Conservation (phyloP, 2,329 filamentous ascomycete genomes). For the Fulvia fulva region DNA sequence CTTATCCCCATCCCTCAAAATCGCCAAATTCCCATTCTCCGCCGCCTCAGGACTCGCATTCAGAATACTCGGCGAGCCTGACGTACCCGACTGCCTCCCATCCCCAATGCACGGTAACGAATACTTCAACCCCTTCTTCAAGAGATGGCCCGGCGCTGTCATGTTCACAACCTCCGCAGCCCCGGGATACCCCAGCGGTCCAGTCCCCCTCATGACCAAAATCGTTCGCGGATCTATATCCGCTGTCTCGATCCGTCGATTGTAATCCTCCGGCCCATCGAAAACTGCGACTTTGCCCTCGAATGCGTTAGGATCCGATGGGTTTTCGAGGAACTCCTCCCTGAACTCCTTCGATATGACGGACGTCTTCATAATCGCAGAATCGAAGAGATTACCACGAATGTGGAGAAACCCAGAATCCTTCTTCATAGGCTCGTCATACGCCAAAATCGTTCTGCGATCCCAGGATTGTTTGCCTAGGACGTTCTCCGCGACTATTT, state of each 20-base stretch:
- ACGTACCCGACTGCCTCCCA: slow-evolving; percentile 54
- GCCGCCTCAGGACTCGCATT: slow-evolving; percentile 55
- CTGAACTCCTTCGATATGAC: slow-evolving; percentile 28
- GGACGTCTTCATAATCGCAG: slow-evolving; percentile 31
- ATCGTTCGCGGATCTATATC: slow-evolving; percentile 30
- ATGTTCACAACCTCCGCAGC: slow-evolving; percentile 34
- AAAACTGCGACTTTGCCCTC: slow-evolving; percentile 29
- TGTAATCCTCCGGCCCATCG: slow-evolving; percentile 31
- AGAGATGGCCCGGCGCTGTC: slow-evolving; percentile 28
- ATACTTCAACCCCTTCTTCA: slow-evolving; percentile 37
- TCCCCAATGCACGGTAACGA: slow-evolving; percentile 51
- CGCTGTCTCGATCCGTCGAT: slow-evolving; percentile 27
- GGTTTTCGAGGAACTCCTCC: slow-evolving; percentile 27
- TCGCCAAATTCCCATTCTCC: slow-evolving; percentile 51
- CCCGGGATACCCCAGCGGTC: slow-evolving; percentile 30
- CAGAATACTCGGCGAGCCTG: slow-evolving; percentile 53
- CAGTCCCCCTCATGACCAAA: slow-evolving; percentile 30
- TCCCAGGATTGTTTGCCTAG: slow-evolving; percentile 49
- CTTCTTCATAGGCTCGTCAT: slow-evolving; percentile 44
- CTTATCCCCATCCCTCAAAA: slow-evolving; percentile 49
- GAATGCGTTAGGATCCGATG: slow-evolving; percentile 27
- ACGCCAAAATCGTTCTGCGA: slow-evolving; percentile 45
- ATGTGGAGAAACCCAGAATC: slow-evolving; percentile 48
- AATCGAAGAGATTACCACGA: slow-evolving; percentile 31
- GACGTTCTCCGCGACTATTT: slow-evolving; percentile 44